Evolutionary conservation across 2,329 filamentous ascomycete species (phyloP), one percentile per base, ranked within the genome.

Genomic region (Cladorrhinum sp.): DNA sequence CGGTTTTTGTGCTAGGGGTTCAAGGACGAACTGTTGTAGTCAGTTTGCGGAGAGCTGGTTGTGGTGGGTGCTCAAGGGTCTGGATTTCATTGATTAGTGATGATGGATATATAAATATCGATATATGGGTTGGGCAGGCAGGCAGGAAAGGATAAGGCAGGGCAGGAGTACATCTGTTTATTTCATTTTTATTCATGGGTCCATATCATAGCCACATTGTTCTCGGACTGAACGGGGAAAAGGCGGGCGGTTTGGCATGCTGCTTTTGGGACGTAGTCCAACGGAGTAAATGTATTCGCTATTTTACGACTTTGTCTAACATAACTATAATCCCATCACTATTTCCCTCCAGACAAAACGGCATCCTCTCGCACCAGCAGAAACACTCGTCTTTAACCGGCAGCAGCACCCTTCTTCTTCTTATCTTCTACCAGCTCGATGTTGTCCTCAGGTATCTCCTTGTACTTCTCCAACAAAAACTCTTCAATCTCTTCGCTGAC

Each of bases 361-460:
- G 29, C 29, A 6, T 13, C 29, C 29, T 32, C 29, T 32, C 29
- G 7, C 29, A 6, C 29, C 29, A 32, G 13, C 6, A 32, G 29
- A 7, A 32, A 32, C 7, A 54, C 57, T 24, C 38, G 57, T 4
- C 60, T 65, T 2, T 68, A 70, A 23, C 65, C 69, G n/a, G 69
- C 69, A 62, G 70, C 74, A 66, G 81, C 86, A 3, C 53, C 53
- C 79, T 96, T 96, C 85, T 95, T 95, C 81, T 92, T 92, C 85
- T 96, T 97, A 74, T 97, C 93, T 76, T 98, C 93, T 49, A 98
- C 85, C 71, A 93, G 78, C 78, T 98, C 93, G 68, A 98, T 89
- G 77, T 99, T 97, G 72, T 96, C 92, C 78, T 96, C 91, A 2
- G 93, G 93, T 68, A 99, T 90, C 65, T 92, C 85, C 75, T 89